Evolutionary conservation across 116 monocot species (phyloP).

Genomic region (Dioscorea cayenensis): DNA sequence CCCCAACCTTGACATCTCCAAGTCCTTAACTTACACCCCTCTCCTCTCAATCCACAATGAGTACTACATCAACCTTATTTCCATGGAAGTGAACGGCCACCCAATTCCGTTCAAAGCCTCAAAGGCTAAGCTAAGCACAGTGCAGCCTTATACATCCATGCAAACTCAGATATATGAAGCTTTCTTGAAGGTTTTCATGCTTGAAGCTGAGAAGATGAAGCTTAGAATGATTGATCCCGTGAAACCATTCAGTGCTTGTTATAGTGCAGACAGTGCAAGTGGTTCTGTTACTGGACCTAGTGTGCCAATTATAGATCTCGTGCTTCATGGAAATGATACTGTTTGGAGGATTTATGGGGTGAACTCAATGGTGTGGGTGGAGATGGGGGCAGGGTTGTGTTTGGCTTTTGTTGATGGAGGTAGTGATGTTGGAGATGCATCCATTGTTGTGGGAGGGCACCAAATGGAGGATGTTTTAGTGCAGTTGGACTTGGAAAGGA

Average conservation of each 20-base stretch:
- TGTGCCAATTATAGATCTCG: constrained; percentile 32
- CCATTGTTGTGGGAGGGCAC: not conserved
- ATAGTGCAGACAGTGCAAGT: not conserved
- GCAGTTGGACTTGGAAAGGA: not conserved
- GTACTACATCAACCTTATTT: constrained; percentile 32
- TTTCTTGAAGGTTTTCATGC: constrained; percentile 8
- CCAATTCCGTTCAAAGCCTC: not conserved
- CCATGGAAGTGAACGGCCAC: constrained; percentile 5
- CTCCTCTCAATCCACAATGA: constrained; percentile 25
- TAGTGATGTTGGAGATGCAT: not conserved
- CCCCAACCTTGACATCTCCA: constrained; percentile 3
- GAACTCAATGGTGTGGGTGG: constrained; percentile 27
- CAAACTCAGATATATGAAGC: constrained; percentile 13
- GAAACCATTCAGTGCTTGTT: constrained; percentile 36
- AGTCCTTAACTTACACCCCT: constrained; percentile 17
- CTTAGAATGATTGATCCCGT: constrained; percentile 15
- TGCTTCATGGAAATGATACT: constrained; percentile 22
- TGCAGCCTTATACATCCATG: constrained; percentile 14
- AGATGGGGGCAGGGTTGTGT: not conserved
- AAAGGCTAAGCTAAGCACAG: constrained; percentile 17
- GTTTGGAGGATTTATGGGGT: constrained; percentile 34
- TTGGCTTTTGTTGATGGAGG: not conserved
- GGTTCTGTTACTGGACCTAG: constrained; percentile 22
- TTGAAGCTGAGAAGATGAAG: constrained; percentile 6
- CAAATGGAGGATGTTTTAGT: not conserved